A percentile compares a stretch with the other conserved stretches of the same genome.
phyloP scores from a whole-genome alignment of 495 filamentous ascomycete genomes.

The Neurospora tetraspora region DNA sequence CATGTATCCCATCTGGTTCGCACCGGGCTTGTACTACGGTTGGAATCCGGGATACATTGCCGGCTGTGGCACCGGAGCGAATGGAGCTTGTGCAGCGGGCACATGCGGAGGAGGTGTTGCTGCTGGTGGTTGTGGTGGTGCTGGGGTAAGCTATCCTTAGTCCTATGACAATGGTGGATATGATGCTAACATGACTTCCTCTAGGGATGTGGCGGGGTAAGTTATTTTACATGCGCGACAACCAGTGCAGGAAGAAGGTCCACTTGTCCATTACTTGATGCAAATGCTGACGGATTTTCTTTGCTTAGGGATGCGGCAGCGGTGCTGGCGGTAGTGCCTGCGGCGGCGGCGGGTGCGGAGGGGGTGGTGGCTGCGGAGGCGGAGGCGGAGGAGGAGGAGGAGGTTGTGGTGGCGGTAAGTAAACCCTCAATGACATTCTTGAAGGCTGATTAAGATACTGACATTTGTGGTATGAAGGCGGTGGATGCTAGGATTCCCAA shows the following conservation, averaged over 20 bases:
- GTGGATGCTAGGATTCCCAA: neutral
- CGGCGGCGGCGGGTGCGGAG: slow-evolving; percentile 35
- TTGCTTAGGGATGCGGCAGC: slow-evolving; percentile 37
- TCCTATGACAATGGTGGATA: neutral
- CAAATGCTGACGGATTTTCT: slow-evolving; percentile 7
- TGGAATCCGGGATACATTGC: slow-evolving; percentile 32
- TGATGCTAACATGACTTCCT: neutral
- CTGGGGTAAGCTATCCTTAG: slow-evolving; percentile 4
- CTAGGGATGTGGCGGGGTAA: slow-evolving; percentile 7
- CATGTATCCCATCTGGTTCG: slow-evolving; percentile 24
- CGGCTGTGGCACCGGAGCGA: slow-evolving; percentile 6
- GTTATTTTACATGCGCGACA: neutral
- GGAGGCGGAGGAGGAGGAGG: slow-evolving; percentile 10
- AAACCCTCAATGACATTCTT: neutral
- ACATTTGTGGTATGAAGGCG: neutral
- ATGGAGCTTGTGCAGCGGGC: slow-evolving; percentile 11
- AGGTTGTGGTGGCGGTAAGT: neutral
- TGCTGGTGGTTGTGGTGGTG: slow-evolving; percentile 24
- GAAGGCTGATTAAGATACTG: neutral
- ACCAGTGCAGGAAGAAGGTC: neutral
- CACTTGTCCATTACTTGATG: neutral
- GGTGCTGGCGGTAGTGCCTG: slow-evolving; percentile 44
- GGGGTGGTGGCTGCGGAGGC: slow-evolving; percentile 31
- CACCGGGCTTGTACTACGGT: slow-evolving; percentile 15
- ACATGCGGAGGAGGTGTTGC: slow-evolving; percentile 26